These are phyloP conservation scores for Eucalyptus viminalis DNA, from an alignment of 345 rosid species.

Conservation along the genomic window DNA sequence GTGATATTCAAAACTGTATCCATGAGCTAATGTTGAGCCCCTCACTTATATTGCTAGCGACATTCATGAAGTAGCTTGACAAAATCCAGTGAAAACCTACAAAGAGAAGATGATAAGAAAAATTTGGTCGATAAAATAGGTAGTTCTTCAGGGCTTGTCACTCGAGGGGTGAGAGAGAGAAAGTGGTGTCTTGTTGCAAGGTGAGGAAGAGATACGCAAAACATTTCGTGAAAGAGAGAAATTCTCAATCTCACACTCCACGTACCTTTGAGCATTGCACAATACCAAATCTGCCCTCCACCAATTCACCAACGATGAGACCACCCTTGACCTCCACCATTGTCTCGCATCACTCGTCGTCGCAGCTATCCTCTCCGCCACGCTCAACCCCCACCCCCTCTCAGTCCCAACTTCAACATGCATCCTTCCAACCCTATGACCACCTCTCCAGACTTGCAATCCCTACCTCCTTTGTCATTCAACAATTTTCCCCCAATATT, in stretches of 20 bases:
- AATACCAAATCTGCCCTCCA: background rate
- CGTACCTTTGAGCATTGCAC: background rate
- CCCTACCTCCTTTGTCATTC: background rate
- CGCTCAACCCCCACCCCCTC: background rate
- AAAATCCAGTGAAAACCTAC: background rate
- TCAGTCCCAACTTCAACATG: background rate
- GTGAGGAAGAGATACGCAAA: background rate
- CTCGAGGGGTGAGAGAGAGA: background rate
- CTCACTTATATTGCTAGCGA: background rate
- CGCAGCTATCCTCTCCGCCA: background rate
- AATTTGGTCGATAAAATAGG: background rate
- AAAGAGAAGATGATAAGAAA: background rate
- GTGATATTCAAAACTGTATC: background rate
- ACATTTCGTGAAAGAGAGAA: background rate
- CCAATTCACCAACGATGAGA: background rate
- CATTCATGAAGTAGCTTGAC: background rate
- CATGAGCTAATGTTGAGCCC: background rate
- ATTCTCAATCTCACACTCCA: background rate
- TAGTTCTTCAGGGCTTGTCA: background rate
- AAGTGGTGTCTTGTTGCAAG: background rate
- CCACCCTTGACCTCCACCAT: background rate
- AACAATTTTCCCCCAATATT: background rate
- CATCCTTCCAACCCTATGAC: too few species aligned
- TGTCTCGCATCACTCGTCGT: background rate
- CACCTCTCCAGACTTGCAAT: background rate